Evolutionary conservation across 768 basidiomycete species (phyloP), one percentile per base, ranked within the genome.

Genomic region (Leccinum fibrillosum): DNA sequence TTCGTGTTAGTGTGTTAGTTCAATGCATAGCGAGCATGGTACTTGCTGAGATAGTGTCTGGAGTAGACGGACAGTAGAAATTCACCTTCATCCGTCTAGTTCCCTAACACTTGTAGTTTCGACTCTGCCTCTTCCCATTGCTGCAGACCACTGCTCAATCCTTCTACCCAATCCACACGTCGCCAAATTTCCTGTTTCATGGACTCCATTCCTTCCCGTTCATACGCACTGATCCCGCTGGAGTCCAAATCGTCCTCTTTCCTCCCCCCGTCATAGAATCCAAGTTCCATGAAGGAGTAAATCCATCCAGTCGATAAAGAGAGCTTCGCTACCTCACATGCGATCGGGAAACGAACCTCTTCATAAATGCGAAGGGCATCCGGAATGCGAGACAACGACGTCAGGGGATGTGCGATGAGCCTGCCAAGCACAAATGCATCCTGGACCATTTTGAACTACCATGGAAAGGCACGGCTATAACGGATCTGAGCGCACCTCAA

Each of bases 351-450:
- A 1, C 64, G 58, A 7, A 49, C 21, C 28, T 55, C 30, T 49
- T 66, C 49, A 17, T 66, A 66, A 12, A 65, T 49, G 1, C 28
- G 52, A 19, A 65, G 58, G 9, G 37, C 55, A 4, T 50, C 47
- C 23, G 30, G 58, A 32, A 56, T 25, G 19, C 58, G 53, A 2
- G 35, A 12, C 21, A 58, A 32, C 4, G 55, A 26, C 0, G 48
- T 61, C 1, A 69, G 53, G 21, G 67, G 58, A 17, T 69, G 69
- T 12, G 69, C 59, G 30, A 68, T 52, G 12, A 70, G 55, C 12
- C 65, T 59, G 6, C 65, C 68, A 12, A 66, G 68, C 11, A 67
- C 45, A n/a, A 58, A 67, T 17, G 63, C 64, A 26, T 67, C 64
- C 64, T 66, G 25, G 15, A 37, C 4, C 3, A 11, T 5, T 25